These are phyloP conservation scores for Botrytis byssoidea DNA, from an alignment of 2,329 filamentous ascomycete genomes.

Conservation along the genomic window DNA sequence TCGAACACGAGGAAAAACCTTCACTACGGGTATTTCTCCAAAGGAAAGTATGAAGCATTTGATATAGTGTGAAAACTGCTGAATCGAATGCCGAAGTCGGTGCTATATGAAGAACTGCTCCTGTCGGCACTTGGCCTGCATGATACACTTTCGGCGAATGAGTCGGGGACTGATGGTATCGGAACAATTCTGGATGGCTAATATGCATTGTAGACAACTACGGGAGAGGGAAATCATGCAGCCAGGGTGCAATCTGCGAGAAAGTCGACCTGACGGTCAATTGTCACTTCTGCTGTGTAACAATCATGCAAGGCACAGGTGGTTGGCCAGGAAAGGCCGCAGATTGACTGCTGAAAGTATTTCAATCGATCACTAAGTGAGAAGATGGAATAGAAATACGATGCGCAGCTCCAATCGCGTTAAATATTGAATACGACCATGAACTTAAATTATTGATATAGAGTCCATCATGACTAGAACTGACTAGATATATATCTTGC, in stretches of 20 bases:
- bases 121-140: slow-evolving; percentile 1
- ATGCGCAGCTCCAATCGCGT: neutral
- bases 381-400: neutral
- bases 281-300: slow-evolving; percentile 15
- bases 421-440: neutral
- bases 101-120: slow-evolving; percentile 11
- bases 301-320: slow-evolving; percentile 10
- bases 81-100: slow-evolving; percentile 9
- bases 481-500: neutral
- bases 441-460: neutral
- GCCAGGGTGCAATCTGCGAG: slow-evolving; percentile 1
- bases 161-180: slow-evolving; percentile 5
- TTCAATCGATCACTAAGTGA: neutral
- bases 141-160: slow-evolving; percentile 10
- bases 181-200: neutral
- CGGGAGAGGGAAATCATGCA: neutral
- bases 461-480: neutral
- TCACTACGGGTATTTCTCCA: neutral
- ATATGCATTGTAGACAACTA: slow-evolving; percentile 6
- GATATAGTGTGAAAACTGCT: neutral
- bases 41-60: neutral
- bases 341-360: neutral
- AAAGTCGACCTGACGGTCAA: slow-evolving; percentile 2
- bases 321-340: neutral
- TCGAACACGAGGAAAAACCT: neutral